Percentiles rank a stretch among this genome's conserved stretches.
phyloP scores from a whole-genome alignment of 2,329 filamentous ascomycete genomes.

The Arthrobotrys musiformis region DNA sequence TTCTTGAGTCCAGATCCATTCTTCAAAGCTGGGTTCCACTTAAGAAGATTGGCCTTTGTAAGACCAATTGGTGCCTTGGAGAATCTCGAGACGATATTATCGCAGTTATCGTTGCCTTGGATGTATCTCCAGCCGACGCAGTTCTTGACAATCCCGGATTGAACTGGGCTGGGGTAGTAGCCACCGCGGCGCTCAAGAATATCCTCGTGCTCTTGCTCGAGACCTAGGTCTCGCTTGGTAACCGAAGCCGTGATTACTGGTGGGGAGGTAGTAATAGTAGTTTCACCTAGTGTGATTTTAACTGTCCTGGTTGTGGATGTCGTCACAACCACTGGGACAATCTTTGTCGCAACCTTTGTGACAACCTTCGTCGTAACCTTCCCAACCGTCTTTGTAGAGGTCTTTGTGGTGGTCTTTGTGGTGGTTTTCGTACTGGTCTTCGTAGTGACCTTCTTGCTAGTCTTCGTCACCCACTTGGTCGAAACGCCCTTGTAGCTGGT shows the following conservation, averaged over 20 bases:
- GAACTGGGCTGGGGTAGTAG: background rate
- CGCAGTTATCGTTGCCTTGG: conserved; percentile 6
- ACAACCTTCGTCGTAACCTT: background rate
- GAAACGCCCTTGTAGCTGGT: conserved; percentile 20
- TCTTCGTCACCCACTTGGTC: conserved; percentile 23
- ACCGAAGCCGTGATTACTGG: background rate
- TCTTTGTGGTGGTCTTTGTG: background rate
- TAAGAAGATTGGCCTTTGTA: conserved; percentile 13
- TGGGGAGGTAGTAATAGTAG: background rate
- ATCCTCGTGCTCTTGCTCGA: background rate
- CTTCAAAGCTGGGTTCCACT: conserved; percentile 39
- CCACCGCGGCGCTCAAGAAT: background rate
- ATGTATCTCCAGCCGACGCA: conserved; percentile 31
- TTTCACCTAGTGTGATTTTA: background rate
- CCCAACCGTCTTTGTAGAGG: background rate
- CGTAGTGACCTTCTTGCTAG: conserved; percentile 8
- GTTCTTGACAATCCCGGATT: conserved; percentile 3
- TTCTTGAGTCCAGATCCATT: conserved; percentile 2
- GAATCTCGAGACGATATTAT: conserved; percentile 23
- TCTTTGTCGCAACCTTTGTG: background rate
- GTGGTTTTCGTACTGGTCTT: background rate
- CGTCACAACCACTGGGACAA: background rate
- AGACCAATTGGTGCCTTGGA: conserved; percentile 1
- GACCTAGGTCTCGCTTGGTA: background rate
- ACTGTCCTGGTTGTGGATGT: conserved; percentile 1